These are phyloP conservation scores for Sporothrix phasma DNA, from an alignment of 2,329 filamentous ascomycete genomes.

Conservation along the genomic window DNA sequence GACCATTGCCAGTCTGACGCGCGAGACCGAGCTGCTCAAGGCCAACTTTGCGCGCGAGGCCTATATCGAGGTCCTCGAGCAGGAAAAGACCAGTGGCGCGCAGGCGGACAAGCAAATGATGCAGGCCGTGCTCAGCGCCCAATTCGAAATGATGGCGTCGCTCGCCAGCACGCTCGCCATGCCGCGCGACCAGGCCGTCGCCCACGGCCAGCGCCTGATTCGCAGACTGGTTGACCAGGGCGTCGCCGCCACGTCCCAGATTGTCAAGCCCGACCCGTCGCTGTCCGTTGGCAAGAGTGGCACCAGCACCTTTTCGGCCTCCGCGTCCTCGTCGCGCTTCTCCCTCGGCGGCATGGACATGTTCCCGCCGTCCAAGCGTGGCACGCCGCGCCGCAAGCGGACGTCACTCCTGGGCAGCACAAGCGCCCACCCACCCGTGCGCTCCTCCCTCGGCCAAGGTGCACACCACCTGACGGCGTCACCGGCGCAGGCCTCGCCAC, in stretches of 20 bases:
- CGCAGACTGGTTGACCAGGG: constrained; percentile 69
- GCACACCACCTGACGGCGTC: constrained; percentile 40
- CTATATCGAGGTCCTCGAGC: constrained; percentile 65
- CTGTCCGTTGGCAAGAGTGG: not conserved
- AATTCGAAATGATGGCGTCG: constrained; percentile 83
- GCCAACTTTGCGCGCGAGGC: constrained; percentile 72
- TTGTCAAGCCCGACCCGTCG: constrained; percentile 78
- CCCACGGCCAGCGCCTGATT: constrained; percentile 68
- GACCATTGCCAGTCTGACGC: constrained; percentile 53
- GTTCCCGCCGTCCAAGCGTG: constrained; percentile 59
- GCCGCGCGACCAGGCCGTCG: constrained; percentile 72
- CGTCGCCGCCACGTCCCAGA: constrained; percentile 62
- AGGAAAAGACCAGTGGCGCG: constrained; percentile 54
- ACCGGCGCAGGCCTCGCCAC: constrained; percentile 69
- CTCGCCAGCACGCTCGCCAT: constrained; percentile 73
- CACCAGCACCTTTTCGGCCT: not conserved
- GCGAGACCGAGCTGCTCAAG: constrained; percentile 81
- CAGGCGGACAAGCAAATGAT: constrained; percentile 62
- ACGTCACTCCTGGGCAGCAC: constrained; percentile 25
- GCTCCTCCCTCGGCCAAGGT: not conserved
- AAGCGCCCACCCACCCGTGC: not conserved
- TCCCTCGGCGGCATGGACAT: constrained; percentile 49
- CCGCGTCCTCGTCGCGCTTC: not conserved
- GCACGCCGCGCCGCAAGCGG: constrained; percentile 69
- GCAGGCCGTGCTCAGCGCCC: constrained; percentile 75